Evolutionary conservation across 2,329 filamentous ascomycete species (phyloP).

Genomic region (Cordyceps cateniannulata): DNA sequence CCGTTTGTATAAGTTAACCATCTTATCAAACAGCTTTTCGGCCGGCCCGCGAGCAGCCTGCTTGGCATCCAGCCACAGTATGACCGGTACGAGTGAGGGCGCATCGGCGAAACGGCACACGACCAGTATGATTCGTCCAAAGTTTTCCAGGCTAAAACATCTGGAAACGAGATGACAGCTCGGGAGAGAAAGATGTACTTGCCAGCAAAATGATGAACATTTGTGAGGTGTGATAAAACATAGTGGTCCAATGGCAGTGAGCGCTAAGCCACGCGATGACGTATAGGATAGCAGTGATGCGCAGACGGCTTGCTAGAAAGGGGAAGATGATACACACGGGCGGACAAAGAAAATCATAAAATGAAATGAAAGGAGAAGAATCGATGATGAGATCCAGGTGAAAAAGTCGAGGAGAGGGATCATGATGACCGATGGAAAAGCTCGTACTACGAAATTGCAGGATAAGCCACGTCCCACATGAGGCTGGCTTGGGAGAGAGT

Average conservation of each 20-base stretch:
- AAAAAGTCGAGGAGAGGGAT: background rate
- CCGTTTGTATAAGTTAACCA: background rate
- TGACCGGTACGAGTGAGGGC: background rate
- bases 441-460: conserved; percentile 9
- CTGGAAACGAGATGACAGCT: background rate
- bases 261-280: conserved; percentile 5
- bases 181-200: background rate
- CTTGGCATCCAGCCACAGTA: background rate
- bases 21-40: background rate
- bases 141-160: background rate
- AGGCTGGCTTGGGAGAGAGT: background rate
- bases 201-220: too few species aligned
- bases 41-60: background rate
- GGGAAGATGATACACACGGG: background rate
- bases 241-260: background rate
- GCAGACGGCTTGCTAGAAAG: background rate
- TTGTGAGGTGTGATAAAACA: background rate
- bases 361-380: background rate
- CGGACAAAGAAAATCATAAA: background rate
- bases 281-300: background rate
- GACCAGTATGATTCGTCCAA: background rate
- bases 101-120: background rate
- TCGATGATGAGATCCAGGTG: background rate
- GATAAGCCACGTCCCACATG: conserved; percentile 11
- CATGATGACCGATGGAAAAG: background rate